Evolutionary conservation across 2,329 filamentous ascomycete species (phyloP), one percentile per base, ranked within the genome.

Genomic region (Cladophialophora immunda): DNA sequence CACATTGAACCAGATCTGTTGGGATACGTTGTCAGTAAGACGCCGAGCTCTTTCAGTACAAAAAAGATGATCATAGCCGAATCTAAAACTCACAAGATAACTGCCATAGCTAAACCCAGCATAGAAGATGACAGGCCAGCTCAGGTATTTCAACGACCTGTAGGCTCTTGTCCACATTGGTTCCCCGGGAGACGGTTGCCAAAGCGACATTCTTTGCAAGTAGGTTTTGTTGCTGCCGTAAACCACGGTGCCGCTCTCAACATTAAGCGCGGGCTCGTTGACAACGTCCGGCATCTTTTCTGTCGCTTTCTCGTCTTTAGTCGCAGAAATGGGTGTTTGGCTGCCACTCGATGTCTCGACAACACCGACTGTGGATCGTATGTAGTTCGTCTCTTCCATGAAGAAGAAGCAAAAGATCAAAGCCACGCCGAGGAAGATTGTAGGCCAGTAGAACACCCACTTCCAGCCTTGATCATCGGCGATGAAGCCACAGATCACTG

Each of bases 1-100:
- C 13, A 82, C 78, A 67, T 80, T 80, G 74, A 80, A 81, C 79
- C 79, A 81, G 62, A 75, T 65, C 77, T 78, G 55, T 70, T 73
- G 17, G 9, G 15, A 45, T 15, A 25, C 6, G 22, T 41, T 27
- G 50, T 62, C 29, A 62, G 61, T 19, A 41, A 27, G 11, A 19
- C 17, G n/a, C 32, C 27, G 25, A 53, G 9, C n/a, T 30, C 3
- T 30, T 45, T 34, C 19, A 8, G 19, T 15, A 22, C 5, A n/a
- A 1, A 32, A 13, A 15, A 7, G 6, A 29, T n/a, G 22, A 29
- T 11, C n/a, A n/a, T n/a, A n/a, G n/a, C n/a, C n/a, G n/a, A 6
- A 17, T 29, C 19, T n/a, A 27, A 4, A 13, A 68, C 65, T 57
- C 55, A 79, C 73, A 11, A 81, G 73, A 59, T 78, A 78, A 53